A percentile compares a stretch with the other conserved stretches of the same genome.
Evolutionary conservation across 176 grass and related monocot species (phyloP).

Genomic region (Musa troglodytarum): DNA sequence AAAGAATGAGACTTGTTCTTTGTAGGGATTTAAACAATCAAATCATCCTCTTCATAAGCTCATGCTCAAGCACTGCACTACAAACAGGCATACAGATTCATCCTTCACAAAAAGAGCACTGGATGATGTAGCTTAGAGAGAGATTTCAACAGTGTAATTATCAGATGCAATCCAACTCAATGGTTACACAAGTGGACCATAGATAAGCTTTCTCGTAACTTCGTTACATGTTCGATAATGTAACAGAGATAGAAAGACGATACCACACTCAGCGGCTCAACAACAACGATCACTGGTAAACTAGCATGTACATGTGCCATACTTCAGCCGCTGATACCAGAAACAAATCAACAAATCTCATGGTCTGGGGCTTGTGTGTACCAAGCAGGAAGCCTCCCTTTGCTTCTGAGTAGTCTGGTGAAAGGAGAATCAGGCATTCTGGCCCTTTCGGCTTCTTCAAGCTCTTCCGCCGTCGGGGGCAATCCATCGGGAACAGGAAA

Average conservation of each 20-base stretch:
- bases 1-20: too few relatives aligned
- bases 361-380: slow-evolving; percentile 28
- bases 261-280: not conserved
- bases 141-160: too few relatives aligned
- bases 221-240: not conserved
- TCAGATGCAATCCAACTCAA: not conserved
- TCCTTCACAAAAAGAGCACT: not conserved
- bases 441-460: slow-evolving; percentile 51
- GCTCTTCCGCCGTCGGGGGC: slow-evolving; percentile 57
- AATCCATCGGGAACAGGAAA: slow-evolving; percentile 65
- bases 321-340: not conserved
- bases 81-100: not conserved
- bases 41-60: too few relatives aligned
- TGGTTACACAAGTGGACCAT: not conserved
- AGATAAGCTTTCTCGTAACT: not conserved
- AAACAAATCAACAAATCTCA: slow-evolving; percentile 8
- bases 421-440: slow-evolving; percentile 63
- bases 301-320: not conserved
- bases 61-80: too few relatives aligned
- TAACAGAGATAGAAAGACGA: not conserved
- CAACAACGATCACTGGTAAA: not conserved
- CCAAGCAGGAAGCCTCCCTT: slow-evolving; percentile 63
- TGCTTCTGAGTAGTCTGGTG: slow-evolving; percentile 54
- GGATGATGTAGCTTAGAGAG: not conserved
- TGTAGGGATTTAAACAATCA: too few relatives aligned